Evolutionary conservation across 148 eudicot genomes (phyloP), one percentile per base, ranked within the genome.

Genomic region (Vaccinium corymbosum): DNA sequence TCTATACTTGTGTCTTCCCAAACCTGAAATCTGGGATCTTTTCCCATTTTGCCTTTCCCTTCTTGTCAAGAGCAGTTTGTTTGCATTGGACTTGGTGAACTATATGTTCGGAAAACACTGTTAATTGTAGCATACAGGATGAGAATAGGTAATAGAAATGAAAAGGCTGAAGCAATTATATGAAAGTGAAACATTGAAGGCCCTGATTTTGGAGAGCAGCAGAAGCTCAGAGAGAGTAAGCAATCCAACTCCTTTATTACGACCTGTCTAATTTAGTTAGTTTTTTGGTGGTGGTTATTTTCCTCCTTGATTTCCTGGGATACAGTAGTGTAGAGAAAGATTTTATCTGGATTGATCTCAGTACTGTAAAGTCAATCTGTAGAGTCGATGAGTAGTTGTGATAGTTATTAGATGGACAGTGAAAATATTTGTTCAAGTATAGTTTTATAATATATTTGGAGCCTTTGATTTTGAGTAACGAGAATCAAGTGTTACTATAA

Each of bases 311-410:
- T 46, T 83, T 17, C 2, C 1, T n/a, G 27, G 73, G 22, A 66
- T 42, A 25, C 38, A 29, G 46, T 51, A 64, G 57, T 12, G 38
- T 48, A 64, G 38, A 81, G 55, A n/a, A n/a, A 7, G 70, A 62
- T 51, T 64, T 3, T 13, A 15, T 62, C 6, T 64, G 49, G 81
- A 17, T 56, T 56, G 68, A 56, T 22, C 17, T 15, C 68, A 32
- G 55, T 76, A 52, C 66, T 70, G 84, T 82, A 52, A 53, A 82
- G 84, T 72, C 51, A 51, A 51, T 72, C 51, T 14, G 59, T 52
- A 71, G 84, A 78, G 6, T 82, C n/a, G 56, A 19, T 32, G 7
- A 51, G 84, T 38, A 29, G 17, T 49, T 81, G 11, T 20, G 56
- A 72, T 70, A 70, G 16, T 50, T 68, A 52, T 72, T 82, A 82